Evolutionary conservation across 2,329 filamentous ascomycete genomes (phyloP), one percentile per base, ranked within the genome.

Genomic region (Coccinonectria pachysandricola): DNA sequence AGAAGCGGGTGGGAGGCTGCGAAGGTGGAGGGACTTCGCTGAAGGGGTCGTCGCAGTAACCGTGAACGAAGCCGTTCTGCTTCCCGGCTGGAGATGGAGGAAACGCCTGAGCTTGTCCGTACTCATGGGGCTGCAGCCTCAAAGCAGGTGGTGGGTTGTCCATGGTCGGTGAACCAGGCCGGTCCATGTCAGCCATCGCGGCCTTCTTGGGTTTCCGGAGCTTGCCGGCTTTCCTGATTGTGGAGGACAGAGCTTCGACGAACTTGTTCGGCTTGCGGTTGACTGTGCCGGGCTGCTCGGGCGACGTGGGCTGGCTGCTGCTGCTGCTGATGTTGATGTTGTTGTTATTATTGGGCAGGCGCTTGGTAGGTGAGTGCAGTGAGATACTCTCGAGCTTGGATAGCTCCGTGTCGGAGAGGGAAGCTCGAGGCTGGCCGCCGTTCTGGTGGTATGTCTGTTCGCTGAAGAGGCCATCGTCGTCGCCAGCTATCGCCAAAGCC

Each of bases 361-460:
- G 45, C 29, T 52, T 49, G 8, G 32, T 43, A 12, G 55, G 53
- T 7, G 54, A 57, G 30, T 55, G 54, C 14, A 65, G 39, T n/a
- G 59, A 60, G 35, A 66, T 64, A n/a, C 57, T 57, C 36, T 64
- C 60, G 3, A 66, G 50, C 15, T 54, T 50, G 7, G 62, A 52
- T n/a, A 66, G 49, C 37, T 65, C 62, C 19, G 59, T 59, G 34
- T 66, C 61, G 4, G 62, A 65, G 46, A 65, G 59, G 31, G 59
- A 61, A 13, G 46, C 54, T 9, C 49, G 48, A 19, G 48, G n/a
- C n/a, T n/a, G n/a, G n/a, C n/a, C n/a, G n/a, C n/a, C n/a, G n/a
- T n/a, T n/a, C n/a, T n/a, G n/a, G n/a, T n/a, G n/a, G n/a, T n/a
- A n/a, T n/a, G n/a, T n/a, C n/a, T n/a, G n/a, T n/a, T n/a, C n/a